Evolutionary conservation across 2,329 filamentous ascomycete genomes (phyloP), one percentile per base, ranked within the genome.

Genomic region (Venturia carpophila): DNA sequence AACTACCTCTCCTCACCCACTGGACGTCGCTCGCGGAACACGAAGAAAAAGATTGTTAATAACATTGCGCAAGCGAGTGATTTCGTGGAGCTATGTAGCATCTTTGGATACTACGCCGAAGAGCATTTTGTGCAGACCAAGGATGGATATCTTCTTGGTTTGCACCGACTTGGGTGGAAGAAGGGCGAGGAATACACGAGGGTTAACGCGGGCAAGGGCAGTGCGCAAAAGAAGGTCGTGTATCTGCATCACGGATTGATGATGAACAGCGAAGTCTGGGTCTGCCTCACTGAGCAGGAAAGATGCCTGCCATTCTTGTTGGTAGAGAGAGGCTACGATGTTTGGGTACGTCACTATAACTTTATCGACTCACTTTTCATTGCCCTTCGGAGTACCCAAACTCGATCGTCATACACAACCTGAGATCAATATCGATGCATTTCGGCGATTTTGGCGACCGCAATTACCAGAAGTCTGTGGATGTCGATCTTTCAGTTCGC

Each of bases 241-340:
- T 99, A 97, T 75, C 80, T 99, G 68, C 94, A 99, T 73, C 94
- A 99, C 76, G 94, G 93, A 13, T 82, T 99, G 66, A 84, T 99
- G 73, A 99, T 99, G 94, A 97, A 97, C 77, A 96, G 92, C 71
- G 94, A 99, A 76, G 93, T 99, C 42, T 99, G 94, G 94, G 91
- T 97, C 10, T 95, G 91, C 73, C 79, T 93, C 73, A 96, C 93
- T 0, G 90, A 97, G 69, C 87, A 88, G 70, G 84, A 95, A 75
- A 84, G 92, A 70, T 93, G 89, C 69, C 80, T 99, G 47, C 91
- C 94, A 0, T 97, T 99, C 73, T 84, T 89, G 69, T 80, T 99
- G 55, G 91, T 96, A 0, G 91, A 97, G 72, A 84, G 85, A 71
- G 94, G 94, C 2, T 99, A 95, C 71, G 94, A 99, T 79, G 93